A percentile compares a stretch with the other conserved stretches of the same genome.
These are phyloP conservation scores for Coix lacrymajobi DNA, from an alignment of 176 grass and related monocot genomes.

Conservation along the genomic window DNA sequence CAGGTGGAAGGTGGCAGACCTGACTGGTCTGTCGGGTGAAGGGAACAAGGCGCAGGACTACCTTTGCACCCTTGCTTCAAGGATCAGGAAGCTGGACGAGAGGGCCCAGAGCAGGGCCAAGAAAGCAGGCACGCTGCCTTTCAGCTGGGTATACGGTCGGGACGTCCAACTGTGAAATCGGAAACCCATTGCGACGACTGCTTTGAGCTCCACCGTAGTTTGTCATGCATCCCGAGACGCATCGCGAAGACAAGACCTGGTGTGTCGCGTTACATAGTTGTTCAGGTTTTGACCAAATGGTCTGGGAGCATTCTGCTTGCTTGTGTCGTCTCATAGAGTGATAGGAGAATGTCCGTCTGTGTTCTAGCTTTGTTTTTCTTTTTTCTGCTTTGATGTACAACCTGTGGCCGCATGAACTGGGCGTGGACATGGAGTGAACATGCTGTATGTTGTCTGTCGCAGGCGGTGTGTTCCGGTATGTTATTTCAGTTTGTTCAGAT, in stretches of 20 bases:
- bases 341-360: conserved; percentile 31
- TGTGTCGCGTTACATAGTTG: neutral
- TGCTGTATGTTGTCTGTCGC: conserved; percentile 18
- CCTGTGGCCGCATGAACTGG: conserved; percentile 48
- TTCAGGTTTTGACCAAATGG: conserved; percentile 27
- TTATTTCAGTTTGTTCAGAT: conserved; percentile 26
- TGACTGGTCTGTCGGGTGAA: conserved; percentile 63
- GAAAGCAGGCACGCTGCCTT: conserved; percentile 51
- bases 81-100: conserved; percentile 85
- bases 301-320: conserved; percentile 16
- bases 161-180: conserved; percentile 65
- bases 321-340: conserved; percentile 8
- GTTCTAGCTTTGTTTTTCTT: conserved; percentile 35
- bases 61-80: conserved; percentile 70
- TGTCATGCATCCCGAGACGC: conserved; percentile 12
- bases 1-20: conserved; percentile 73
- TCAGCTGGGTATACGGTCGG: conserved; percentile 84
- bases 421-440: conserved; percentile 27
- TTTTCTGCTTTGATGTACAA: conserved; percentile 41
- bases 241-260: conserved; percentile 3
- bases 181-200: neutral
- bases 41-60: conserved; percentile 85
- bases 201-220: conserved; percentile 14
- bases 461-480: conserved; percentile 24
- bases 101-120: conserved; percentile 74